Evolutionary conservation across 257 asterid genomes (phyloP).

Genomic region (Ilex asprella): DNA sequence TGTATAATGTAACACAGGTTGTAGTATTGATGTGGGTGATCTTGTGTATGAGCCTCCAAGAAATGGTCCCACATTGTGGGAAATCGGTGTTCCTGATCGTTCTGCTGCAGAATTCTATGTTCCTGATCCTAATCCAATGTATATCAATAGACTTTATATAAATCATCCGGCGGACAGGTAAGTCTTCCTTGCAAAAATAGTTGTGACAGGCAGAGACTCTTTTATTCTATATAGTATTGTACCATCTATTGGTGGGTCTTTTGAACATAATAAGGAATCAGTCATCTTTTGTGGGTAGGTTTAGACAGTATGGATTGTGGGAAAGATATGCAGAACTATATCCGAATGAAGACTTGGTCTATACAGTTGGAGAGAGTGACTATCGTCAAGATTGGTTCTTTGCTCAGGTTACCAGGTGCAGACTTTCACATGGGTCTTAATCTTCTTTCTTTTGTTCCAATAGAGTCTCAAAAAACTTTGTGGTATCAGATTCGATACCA

Average conservation of each 20-base stretch:
- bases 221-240: not conserved
- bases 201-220: constrained; percentile 1
- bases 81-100: constrained; percentile 87
- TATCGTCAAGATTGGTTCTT: constrained; percentile 67
- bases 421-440: not conserved
- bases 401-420: constrained; percentile 52
- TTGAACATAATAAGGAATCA: too few relatives aligned
- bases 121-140: constrained; percentile 77
- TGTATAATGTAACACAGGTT: constrained; percentile 24
- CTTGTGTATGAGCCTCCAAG: constrained; percentile 54
- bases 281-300: constrained; percentile 26
- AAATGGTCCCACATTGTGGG: constrained; percentile 88
- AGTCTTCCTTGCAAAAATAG: not conserved
- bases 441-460: not conserved
- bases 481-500: too few relatives aligned
- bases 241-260: too few relatives aligned
- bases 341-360: constrained; percentile 56
- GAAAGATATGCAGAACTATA: constrained; percentile 74
- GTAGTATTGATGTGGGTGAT: constrained; percentile 42
- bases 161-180: constrained; percentile 64
- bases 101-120: constrained; percentile 68
- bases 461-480: too few relatives aligned
- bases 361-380: constrained; percentile 58
- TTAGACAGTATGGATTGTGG: constrained; percentile 89
- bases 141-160: constrained; percentile 44